Percentiles rank a stretch among this genome's conserved stretches.
phyloP scores from a whole-genome alignment of 2,329 filamentous ascomycete genomes.

The Aspergillus cejpii region DNA sequence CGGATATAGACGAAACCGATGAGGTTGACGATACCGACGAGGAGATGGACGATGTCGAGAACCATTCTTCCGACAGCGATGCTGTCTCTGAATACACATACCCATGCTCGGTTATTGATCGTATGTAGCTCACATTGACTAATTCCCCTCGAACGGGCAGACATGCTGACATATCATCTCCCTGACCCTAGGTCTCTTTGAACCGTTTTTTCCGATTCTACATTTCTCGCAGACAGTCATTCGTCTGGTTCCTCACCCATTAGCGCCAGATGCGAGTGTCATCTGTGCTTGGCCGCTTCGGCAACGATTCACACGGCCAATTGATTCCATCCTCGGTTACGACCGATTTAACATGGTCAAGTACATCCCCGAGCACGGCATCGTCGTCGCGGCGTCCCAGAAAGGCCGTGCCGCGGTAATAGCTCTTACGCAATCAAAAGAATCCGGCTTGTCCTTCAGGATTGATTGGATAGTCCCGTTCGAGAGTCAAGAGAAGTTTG shows the following conservation, averaged over 20 bases:
- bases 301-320: constrained; percentile 23
- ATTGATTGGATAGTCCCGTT: constrained; percentile 53
- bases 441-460: constrained; percentile 44
- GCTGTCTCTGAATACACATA: constrained; percentile 7
- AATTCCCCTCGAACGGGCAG: background rate
- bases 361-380: constrained; percentile 53
- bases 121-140: constrained; percentile 10
- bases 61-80: constrained; percentile 12
- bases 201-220: constrained; percentile 36
- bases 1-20: constrained; percentile 11
- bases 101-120: constrained; percentile 15
- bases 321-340: constrained; percentile 21
- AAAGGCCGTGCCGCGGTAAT: constrained; percentile 52
- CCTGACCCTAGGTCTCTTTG: constrained; percentile 14
- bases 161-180: constrained; percentile 6
- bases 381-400: constrained; percentile 53
- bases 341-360: constrained; percentile 54
- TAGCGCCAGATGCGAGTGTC: constrained; percentile 26
- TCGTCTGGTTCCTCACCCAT: constrained; percentile 31
- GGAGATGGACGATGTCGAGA: constrained; percentile 12
- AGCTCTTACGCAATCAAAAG: constrained; percentile 41
- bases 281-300: constrained; percentile 27
- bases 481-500: constrained; percentile 42
- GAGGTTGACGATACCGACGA: constrained; percentile 12
- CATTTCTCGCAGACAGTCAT: constrained; percentile 40